Evolutionary conservation across 2,329 filamentous ascomycete species (phyloP).

Genomic region (Calycina marina): DNA sequence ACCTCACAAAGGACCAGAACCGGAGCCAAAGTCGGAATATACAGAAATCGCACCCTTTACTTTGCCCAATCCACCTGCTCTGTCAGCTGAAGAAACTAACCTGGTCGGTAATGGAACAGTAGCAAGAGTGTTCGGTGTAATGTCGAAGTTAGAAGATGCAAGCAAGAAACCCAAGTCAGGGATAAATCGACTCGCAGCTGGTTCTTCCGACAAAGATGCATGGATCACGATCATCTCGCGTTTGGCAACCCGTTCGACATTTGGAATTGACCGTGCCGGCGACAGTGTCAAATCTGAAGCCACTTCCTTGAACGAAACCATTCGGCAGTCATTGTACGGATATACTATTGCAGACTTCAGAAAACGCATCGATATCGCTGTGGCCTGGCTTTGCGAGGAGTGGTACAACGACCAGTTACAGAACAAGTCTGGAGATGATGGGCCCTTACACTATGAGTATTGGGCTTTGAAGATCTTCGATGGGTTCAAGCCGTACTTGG

Average conservation of each 20-base stretch:
- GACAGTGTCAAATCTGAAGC: constrained; percentile 39
- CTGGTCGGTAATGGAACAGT: constrained; percentile 63
- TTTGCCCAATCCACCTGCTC: constrained; percentile 58
- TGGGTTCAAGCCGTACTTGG: constrained; percentile 80
- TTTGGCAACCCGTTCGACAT: constrained; percentile 64
- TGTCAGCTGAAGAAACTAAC: constrained; percentile 58
- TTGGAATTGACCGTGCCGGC: constrained; percentile 46
- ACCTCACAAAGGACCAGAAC: constrained; percentile 42
- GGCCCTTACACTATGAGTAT: constrained; percentile 57
- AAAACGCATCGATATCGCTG: constrained; percentile 73
- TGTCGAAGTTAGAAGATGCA: constrained; percentile 57
- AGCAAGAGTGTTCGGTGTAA: constrained; percentile 62
- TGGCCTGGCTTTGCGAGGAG: constrained; percentile 91
- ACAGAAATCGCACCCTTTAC: constrained; percentile 51
- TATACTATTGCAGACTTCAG: constrained; percentile 91
- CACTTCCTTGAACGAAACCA: constrained; percentile 46
- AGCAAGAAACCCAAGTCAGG: constrained; percentile 52
- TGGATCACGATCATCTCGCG: constrained; percentile 84
- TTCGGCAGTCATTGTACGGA: constrained; percentile 67
- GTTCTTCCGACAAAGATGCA: constrained; percentile 70
- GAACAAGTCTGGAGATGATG: constrained; percentile 28
- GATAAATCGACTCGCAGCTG: constrained; percentile 72
- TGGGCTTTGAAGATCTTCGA: constrained; percentile 75
- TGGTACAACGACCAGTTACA: constrained; percentile 82
- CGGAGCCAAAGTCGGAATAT: constrained; percentile 31